A percentile compares a stretch with the other conserved stretches of the same genome.
Conservation (phyloP, 768 basidiomycete species). For the Tricholoma bakamatsutake region DNA sequence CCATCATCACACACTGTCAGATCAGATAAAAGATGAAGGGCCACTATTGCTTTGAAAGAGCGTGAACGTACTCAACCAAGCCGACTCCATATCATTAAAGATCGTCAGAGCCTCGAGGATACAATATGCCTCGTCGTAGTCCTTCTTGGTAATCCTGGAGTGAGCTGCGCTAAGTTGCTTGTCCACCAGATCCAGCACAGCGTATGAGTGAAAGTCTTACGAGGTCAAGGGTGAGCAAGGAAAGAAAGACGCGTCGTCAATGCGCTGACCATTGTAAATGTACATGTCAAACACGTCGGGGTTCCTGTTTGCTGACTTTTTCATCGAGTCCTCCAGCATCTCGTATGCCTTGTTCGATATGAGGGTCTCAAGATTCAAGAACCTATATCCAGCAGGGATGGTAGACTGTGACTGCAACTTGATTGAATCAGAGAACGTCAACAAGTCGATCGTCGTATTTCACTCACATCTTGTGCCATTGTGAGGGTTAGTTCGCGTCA, state of each 20-base stretch:
- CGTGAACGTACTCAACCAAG: conserved; percentile 26
- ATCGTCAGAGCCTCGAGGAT: conserved; percentile 28
- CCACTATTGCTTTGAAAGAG: background rate
- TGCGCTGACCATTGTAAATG: conserved; percentile 26
- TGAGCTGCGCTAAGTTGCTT: conserved; percentile 22
- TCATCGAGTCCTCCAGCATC: conserved; percentile 21
- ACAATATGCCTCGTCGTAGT: conserved; percentile 26
- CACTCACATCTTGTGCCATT: conserved; percentile 9
- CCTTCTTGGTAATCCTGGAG: conserved; percentile 26
- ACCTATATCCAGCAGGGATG: conserved; percentile 28
- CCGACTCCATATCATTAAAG: conserved; percentile 24
- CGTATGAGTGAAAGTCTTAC: conserved; percentile 28
- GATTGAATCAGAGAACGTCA: conserved; percentile 1
- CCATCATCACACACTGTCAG: conserved; percentile 28
- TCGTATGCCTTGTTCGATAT: conserved; percentile 24
- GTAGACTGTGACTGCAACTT: conserved; percentile 1
- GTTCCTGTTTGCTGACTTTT: conserved; percentile 25
- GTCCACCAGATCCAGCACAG: conserved; percentile 31
- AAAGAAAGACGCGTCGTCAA: background rate
- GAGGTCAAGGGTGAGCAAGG: background rate
- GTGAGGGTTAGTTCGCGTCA: background rate
- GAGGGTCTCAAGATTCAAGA: conserved; percentile 23
- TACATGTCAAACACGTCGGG: conserved; percentile 30
- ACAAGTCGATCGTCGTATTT: conserved; percentile 9
- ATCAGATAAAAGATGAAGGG: background rate